Conservation (phyloP, 2,329 filamentous ascomycete species). For the Alternaria sp. region DNA sequence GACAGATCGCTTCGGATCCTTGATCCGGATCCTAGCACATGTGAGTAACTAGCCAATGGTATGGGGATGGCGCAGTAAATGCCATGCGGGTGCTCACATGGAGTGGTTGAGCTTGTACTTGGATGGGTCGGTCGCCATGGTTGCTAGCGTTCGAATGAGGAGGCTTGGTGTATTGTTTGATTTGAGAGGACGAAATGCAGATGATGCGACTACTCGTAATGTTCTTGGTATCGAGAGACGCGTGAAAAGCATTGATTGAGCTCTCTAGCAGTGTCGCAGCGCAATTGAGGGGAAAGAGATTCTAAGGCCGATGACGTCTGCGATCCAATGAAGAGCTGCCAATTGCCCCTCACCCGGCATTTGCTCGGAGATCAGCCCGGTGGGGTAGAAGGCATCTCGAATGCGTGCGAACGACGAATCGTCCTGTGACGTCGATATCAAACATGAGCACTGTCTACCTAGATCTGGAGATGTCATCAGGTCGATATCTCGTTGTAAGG, state of each 20-base stretch:
- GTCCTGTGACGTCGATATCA: not conserved
- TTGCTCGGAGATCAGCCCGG: conserved; percentile 16
- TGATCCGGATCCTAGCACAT: conserved; percentile 70
- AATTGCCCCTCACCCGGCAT: conserved; percentile 25
- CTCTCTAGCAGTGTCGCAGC: not conserved
- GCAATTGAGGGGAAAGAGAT: conserved; percentile 17
- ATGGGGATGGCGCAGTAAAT: not conserved
- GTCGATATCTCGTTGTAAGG: not conserved
- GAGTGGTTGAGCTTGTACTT: conserved; percentile 71
- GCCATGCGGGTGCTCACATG: conserved; percentile 47
- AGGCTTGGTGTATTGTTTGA: conserved; percentile 14
- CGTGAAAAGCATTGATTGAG: conserved; percentile 34
- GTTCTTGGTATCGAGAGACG: conserved; percentile 17
- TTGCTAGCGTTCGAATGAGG: conserved; percentile 48
- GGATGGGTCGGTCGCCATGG: conserved; percentile 63
- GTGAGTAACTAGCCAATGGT: conserved; percentile 16
- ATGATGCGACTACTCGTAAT: conserved; percentile 7
- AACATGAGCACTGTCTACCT: not conserved
- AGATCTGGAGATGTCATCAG: not conserved
- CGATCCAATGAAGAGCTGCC: conserved; percentile 13
- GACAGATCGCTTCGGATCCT: conserved; percentile 83
- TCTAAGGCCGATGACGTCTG: conserved; percentile 38
- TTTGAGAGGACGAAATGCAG: conserved; percentile 13
- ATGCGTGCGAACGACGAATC: conserved; percentile 2
- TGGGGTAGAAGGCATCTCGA: not conserved